Evolutionary conservation across 345 rosid genomes (phyloP), one percentile per base, ranked within the genome.

Genomic region (Alliaria petiolata): DNA sequence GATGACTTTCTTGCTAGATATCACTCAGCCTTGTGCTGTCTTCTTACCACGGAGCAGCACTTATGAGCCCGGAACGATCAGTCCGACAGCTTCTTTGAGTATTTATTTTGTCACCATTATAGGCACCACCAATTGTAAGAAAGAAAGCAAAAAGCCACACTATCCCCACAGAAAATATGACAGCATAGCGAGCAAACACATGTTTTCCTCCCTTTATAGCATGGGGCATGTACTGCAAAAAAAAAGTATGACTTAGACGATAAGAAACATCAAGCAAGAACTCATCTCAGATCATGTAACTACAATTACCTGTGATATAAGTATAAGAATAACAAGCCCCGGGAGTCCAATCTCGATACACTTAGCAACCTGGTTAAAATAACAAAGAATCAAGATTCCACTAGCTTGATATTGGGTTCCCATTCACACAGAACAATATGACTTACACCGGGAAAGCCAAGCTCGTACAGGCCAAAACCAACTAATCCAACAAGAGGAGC

Each of bases 311-410:
- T 91, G 97, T 46, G 97, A 88, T 74, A 91, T 33, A 69, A 95
- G 78, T 59, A 95, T 83, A 66, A 95, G 34, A 58, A 95, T 69
- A 71, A 95, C 55, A 38, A 95, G 92, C 72, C 84, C 81, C 17
- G 99, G 99, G 60, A 95, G 86, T 44, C 97, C 99, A 82, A 95
- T 89, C 87, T 95, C 97, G 74, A 95, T 82, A 71, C 99, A 95
- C 75, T 85, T 90, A 69, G 97, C 98, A 79, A 95, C 93, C 99
- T 95, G 85, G 42, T 52, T 16, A 52, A 50, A 42, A 65, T 49
- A 11, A n/a, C n/a, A 36, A 54, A 35, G 54, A 46, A 47, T 55
- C 19, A 80, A 42, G 28, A 61, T 45, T 33, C 31, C 40, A 16
- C 1, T 8, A 46, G 38, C 17, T 35, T 45, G 17, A 26, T 25